A percentile compares a stretch with the other conserved stretches of the same genome.
Evolutionary conservation across 2,329 filamentous ascomycete genomes (phyloP).

Genomic region (Cladosporium sp.): DNA sequence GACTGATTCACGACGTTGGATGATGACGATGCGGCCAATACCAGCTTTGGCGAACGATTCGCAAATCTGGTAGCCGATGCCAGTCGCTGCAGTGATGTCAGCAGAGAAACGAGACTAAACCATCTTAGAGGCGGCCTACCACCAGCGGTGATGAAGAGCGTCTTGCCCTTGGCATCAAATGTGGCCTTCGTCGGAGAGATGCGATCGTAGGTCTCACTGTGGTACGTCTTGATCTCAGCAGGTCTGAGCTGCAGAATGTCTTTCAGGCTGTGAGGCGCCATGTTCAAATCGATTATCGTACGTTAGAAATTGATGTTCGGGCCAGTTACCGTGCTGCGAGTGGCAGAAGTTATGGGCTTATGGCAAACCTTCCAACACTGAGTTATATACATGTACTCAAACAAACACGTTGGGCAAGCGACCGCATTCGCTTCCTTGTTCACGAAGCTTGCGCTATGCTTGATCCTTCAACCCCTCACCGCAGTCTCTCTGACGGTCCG

Average conservation of each 20-base stretch:
- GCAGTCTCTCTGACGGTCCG: neutral
- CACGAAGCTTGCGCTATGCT: neutral
- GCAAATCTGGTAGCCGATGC: slow-evolving; percentile 29
- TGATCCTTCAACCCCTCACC: neutral
- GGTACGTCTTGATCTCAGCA: slow-evolving; percentile 26
- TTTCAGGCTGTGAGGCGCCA: neutral
- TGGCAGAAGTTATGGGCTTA: too few species aligned
- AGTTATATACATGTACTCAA: neutral
- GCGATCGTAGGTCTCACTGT: slow-evolving; percentile 26
- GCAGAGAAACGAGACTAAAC: neutral
- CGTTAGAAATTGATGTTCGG: neutral
- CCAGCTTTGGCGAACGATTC: slow-evolving; percentile 29
- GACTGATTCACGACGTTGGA: slow-evolving; percentile 29
- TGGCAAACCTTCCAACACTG: neutral
- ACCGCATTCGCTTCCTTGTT: neutral
- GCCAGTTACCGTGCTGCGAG: too few species aligned
- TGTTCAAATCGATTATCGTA: neutral
- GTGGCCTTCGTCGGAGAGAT: slow-evolving; percentile 22
- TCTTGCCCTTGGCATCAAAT: slow-evolving; percentile 29
- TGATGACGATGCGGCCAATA: slow-evolving; percentile 23
- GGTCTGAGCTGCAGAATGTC: neutral
- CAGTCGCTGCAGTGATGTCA: slow-evolving; percentile 17
- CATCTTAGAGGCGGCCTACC: neutral
- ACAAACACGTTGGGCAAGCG: too few species aligned
- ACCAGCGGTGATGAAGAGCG: slow-evolving; percentile 29